phyloP scores from a whole-genome alignment of 805 yeast species.

The Yamadazyma paraphyllophila region DNA sequence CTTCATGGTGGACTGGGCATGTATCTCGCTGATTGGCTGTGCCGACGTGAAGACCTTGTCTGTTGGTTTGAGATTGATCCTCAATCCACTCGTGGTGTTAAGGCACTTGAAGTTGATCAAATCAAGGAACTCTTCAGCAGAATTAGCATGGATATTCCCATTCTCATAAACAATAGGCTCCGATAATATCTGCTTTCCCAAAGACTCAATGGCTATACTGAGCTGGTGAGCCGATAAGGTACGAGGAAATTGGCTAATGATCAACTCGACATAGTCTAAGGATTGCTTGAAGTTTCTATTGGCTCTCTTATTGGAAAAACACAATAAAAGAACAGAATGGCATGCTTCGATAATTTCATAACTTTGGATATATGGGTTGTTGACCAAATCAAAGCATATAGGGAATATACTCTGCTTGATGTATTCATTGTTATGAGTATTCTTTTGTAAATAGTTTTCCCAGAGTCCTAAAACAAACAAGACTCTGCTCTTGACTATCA shows the following conservation, averaged over 20 bases:
- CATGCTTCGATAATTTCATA: slow-evolving; percentile 52
- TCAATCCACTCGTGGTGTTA: slow-evolving; percentile 30
- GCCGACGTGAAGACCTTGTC: slow-evolving; percentile 28
- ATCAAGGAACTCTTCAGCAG: slow-evolving; percentile 39
- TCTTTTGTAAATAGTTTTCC: slow-evolving; percentile 43
- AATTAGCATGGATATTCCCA: slow-evolving; percentile 9
- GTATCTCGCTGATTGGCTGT: slow-evolving; percentile 37
- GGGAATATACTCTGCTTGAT: slow-evolving; percentile 25
- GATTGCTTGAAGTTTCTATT: slow-evolving; percentile 18
- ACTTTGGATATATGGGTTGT: slow-evolving; percentile 20
- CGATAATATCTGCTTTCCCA: slow-evolving; percentile 43
- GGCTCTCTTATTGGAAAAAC: slow-evolving; percentile 28
- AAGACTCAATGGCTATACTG: slow-evolving; percentile 53
- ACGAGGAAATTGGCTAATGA: slow-evolving; percentile 56
- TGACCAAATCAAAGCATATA: slow-evolving; percentile 33
- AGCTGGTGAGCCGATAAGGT: slow-evolving; percentile 54
- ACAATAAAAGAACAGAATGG: slow-evolving; percentile 54
- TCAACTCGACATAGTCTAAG: slow-evolving; percentile 43
- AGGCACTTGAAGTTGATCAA: slow-evolving; percentile 43
- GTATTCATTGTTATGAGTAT: slow-evolving; percentile 17
- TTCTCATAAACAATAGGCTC: slow-evolving; percentile 18
- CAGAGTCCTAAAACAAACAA: slow-evolving; percentile 46
- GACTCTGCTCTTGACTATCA: slow-evolving; percentile 36
- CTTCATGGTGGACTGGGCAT: slow-evolving; percentile 34
- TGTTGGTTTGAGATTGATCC: slow-evolving; percentile 13